These are phyloP conservation scores for Boletus hoseneyae DNA, from an alignment of 1,284 basidiomycete genomes.

Conservation along the genomic window DNA sequence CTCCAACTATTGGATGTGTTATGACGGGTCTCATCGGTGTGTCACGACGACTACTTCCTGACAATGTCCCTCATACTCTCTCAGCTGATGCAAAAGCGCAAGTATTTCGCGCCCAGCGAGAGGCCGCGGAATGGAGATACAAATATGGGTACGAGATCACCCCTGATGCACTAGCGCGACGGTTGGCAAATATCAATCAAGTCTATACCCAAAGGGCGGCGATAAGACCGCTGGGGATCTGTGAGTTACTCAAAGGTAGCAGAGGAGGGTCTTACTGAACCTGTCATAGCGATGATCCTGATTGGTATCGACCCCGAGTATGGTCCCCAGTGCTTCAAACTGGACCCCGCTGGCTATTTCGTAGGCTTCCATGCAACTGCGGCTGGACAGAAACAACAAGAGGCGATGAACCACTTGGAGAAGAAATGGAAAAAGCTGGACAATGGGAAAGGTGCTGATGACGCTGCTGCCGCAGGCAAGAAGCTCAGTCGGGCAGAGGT, in stretches of 20 bases:
- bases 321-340: conserved; percentile 95
- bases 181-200: conserved; percentile 98
- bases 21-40: conserved; percentile 94
- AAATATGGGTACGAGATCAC: conserved; percentile 99
- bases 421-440: conserved; percentile 98
- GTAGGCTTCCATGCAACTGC: conserved; percentile 98
- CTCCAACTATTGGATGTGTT: conserved; percentile 95
- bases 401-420: conserved; percentile 97
- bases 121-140: conserved; percentile 95
- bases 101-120: conserved; percentile 82
- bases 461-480: conserved; percentile 67
- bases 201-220: conserved; percentile 97
- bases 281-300: conserved; percentile 82
- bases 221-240: conserved; percentile 96
- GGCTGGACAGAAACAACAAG: conserved; percentile 96
- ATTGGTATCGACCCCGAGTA: conserved; percentile 90
- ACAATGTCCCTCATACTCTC: conserved; percentile 10
- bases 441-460: conserved; percentile 68
- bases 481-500: conserved; percentile 65
- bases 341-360: conserved; percentile 98
- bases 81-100: conserved; percentile 92
- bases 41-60: conserved; percentile 20
- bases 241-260: conserved; percentile 44
- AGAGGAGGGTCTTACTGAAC: conserved; percentile 3
- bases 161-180: conserved; percentile 89